Percentiles rank a stretch among this genome's conserved stretches.
These are phyloP conservation scores for Porodaedalea pini DNA, from an alignment of 1,284 basidiomycete genomes.

Conservation along the genomic window DNA sequence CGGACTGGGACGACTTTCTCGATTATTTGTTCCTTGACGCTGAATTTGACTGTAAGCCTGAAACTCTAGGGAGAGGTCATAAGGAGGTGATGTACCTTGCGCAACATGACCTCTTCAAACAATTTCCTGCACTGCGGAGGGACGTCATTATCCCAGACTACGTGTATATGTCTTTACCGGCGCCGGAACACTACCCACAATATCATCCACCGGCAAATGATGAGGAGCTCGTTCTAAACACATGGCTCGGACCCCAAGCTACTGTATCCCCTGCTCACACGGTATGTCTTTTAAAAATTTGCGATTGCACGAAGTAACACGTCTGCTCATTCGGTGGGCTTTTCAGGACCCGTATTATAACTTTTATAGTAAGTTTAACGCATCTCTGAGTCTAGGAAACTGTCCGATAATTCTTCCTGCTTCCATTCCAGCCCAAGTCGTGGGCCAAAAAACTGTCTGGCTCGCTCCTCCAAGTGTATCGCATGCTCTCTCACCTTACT, in stretches of 20 bases:
- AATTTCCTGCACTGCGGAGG: slow-evolving; percentile 74
- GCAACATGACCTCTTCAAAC: slow-evolving; percentile 81
- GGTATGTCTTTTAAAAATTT: slow-evolving; percentile 44
- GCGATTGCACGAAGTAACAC: slow-evolving; percentile 12
- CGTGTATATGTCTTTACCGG: slow-evolving; percentile 66
- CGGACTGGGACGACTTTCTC: slow-evolving; percentile 78
- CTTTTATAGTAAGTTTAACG: slow-evolving; percentile 62
- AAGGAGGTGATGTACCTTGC: slow-evolving; percentile 72
- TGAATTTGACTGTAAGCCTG: slow-evolving; percentile 23
- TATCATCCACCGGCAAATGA: slow-evolving; percentile 69
- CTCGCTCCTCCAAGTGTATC: slow-evolving; percentile 69
- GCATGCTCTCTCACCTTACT: slow-evolving; percentile 51
- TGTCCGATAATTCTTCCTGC: slow-evolving; percentile 1
- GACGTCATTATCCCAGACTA: slow-evolving; percentile 88
- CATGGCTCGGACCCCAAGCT: slow-evolving; percentile 82
- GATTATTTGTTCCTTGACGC: slow-evolving; percentile 43
- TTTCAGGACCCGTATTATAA: slow-evolving; percentile 90
- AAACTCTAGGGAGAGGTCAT: slow-evolving; percentile 13
- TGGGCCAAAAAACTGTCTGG: slow-evolving; percentile 91
- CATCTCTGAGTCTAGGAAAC: not conserved
- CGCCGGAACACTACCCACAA: slow-evolving; percentile 41
- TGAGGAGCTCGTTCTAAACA: slow-evolving; percentile 74
- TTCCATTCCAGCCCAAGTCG: slow-evolving; percentile 67
- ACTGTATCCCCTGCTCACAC: slow-evolving; percentile 88
- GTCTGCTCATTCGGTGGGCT: slow-evolving; percentile 3